A percentile compares a stretch with the other conserved stretches of the same genome.
These are phyloP conservation scores for Suillus tomentosus DNA, from an alignment of 768 basidiomycete genomes.

Conservation along the genomic window DNA sequence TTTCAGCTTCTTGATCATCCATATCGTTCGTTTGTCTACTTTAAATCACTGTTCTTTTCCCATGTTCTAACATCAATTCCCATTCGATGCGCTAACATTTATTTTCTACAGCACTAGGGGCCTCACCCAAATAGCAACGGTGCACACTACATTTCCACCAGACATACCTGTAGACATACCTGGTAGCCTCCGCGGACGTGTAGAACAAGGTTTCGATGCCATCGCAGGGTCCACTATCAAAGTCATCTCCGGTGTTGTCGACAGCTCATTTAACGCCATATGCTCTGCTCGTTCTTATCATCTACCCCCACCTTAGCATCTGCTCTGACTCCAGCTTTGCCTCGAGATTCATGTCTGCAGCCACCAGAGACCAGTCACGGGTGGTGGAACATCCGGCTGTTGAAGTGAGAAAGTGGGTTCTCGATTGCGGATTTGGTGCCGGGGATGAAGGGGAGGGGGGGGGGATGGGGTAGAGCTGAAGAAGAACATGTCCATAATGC, in stretches of 20 bases:
- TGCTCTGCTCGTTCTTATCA: slow-evolving; percentile 79
- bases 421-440: slow-evolving; percentile 82
- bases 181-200: slow-evolving; percentile 67
- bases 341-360: slow-evolving; percentile 12
- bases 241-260: slow-evolving; percentile 81
- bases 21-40: slow-evolving; percentile 14
- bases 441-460: slow-evolving; percentile 17
- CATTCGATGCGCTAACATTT: neutral
- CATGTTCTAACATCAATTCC: neutral
- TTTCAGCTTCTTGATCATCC: neutral
- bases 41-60: neutral
- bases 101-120: slow-evolving; percentile 61
- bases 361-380: slow-evolving; percentile 21
- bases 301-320: slow-evolving; percentile 30
- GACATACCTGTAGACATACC: slow-evolving; percentile 52
- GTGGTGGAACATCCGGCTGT: slow-evolving; percentile 59
- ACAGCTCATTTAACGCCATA: slow-evolving; percentile 75
- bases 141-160: slow-evolving; percentile 45
- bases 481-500: slow-evolving; percentile 50
- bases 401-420: slow-evolving; percentile 76
- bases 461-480: slow-evolving; percentile 46
- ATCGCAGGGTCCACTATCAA: slow-evolving; percentile 82
- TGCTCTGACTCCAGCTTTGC: slow-evolving; percentile 31
- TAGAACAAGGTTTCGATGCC: slow-evolving; percentile 78
- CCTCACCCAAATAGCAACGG: slow-evolving; percentile 77